Conservation (phyloP, 768 basidiomycete species). For the Psilocybe azurescens region DNA sequence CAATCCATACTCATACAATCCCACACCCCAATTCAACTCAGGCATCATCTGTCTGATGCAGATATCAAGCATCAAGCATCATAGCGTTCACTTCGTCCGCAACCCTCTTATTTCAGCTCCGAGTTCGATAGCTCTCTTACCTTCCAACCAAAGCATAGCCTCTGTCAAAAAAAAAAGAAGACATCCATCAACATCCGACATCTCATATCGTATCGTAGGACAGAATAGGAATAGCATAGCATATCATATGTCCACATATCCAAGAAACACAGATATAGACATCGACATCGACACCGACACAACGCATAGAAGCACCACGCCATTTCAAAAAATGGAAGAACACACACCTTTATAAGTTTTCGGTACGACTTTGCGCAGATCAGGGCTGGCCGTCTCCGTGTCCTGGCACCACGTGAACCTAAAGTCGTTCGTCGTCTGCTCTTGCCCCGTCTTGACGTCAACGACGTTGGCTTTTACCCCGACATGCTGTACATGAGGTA, state of each 20-base stretch:
- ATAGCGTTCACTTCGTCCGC: slow-evolving; percentile 7
- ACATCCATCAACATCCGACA: neutral
- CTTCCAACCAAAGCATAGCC: slow-evolving; percentile 87
- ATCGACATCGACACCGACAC: too few relatives aligned
- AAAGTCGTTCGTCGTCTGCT: slow-evolving; percentile 78
- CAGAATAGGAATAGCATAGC: slow-evolving; percentile 13
- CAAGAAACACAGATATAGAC: slow-evolving; percentile 6
- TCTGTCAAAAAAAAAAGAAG: slow-evolving; percentile 45
- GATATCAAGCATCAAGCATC: too few relatives aligned
- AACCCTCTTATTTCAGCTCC: slow-evolving; percentile 61
- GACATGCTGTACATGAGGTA: slow-evolving; percentile 56
- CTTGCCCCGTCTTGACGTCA: slow-evolving; percentile 65
- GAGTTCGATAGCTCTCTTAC: slow-evolving; percentile 70
- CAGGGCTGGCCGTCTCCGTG: slow-evolving; percentile 32
- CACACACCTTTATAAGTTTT: slow-evolving; percentile 70
- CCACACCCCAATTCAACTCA: neutral
- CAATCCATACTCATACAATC: neutral
- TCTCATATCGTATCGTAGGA: neutral
- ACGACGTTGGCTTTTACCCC: slow-evolving; percentile 76
- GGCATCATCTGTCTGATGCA: neutral
- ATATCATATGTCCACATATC: neutral
- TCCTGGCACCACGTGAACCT: slow-evolving; percentile 71
- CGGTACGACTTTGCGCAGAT: slow-evolving; percentile 58
- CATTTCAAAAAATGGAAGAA: slow-evolving; percentile 1
- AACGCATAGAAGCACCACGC: neutral